Conservation (phyloP, 768 basidiomycete genomes). For the Nevesoporus exiguus region DNA sequence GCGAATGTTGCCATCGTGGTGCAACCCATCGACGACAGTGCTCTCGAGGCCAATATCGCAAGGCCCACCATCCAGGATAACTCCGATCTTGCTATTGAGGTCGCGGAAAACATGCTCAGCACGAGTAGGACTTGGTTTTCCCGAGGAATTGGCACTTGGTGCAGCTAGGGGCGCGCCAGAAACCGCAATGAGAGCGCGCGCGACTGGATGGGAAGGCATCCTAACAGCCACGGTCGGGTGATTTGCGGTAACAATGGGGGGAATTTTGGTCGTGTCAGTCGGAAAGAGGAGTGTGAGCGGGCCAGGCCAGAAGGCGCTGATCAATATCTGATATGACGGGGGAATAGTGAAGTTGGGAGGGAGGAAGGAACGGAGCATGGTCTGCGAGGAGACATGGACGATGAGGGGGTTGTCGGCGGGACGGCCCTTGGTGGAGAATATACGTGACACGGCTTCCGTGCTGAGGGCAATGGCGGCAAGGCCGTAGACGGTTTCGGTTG, state of each 20-base stretch:
- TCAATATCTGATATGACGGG: constrained; percentile 65
- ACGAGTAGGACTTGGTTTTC: constrained; percentile 89
- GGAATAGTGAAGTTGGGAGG: constrained; percentile 63
- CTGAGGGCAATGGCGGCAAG: constrained; percentile 85
- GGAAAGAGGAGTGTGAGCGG: constrained; percentile 92
- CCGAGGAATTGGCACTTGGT: constrained; percentile 92
- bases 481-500: constrained; percentile 98
- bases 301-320: constrained; percentile 92
- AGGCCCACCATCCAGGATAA: constrained; percentile 90
- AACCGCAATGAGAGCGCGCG: constrained; percentile 80
- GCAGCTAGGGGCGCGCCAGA: constrained; percentile 81
- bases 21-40: constrained; percentile 89
- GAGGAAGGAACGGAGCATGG: constrained; percentile 77
- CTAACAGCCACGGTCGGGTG: constrained; percentile 84
- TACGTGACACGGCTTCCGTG: constrained; percentile 57
- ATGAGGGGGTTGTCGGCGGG: constrained; percentile 97
- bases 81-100: constrained; percentile 63
- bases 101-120: constrained; percentile 83
- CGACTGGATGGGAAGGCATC: constrained; percentile 93
- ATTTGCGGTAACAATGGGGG: constrained; percentile 72
- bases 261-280: constrained; percentile 55
- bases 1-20: constrained; percentile 69
- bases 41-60: constrained; percentile 93
- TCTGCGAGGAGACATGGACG: constrained; percentile 84
- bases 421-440: constrained; percentile 87